Evolutionary conservation across 1,284 basidiomycete genomes (phyloP).

Genomic region (Leccinum pallidistipes): DNA sequence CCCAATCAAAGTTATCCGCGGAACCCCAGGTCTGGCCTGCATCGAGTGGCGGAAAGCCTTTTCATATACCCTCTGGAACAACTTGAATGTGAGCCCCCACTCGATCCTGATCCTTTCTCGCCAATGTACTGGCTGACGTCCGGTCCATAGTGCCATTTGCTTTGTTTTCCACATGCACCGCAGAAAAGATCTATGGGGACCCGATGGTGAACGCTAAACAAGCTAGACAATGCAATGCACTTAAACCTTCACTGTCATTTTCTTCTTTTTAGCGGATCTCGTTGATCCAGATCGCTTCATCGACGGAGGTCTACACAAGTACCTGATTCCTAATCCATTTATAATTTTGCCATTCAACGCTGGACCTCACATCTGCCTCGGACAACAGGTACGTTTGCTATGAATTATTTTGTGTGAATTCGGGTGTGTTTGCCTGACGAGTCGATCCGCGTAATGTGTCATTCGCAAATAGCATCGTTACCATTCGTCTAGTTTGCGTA

Average conservation of each 20-base stretch:
- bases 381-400: conserved; percentile 39
- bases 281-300: conserved; percentile 56
- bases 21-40: conserved; percentile 24
- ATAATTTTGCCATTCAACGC: conserved; percentile 52
- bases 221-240: neutral
- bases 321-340: conserved; percentile 35
- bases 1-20: conserved; percentile 30
- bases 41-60: conserved; percentile 18
- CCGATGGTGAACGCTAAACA: conserved; percentile 32
- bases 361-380: conserved; percentile 48
- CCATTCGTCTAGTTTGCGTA: conserved; percentile 37
- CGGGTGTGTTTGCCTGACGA: neutral
- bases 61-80: conserved; percentile 29
- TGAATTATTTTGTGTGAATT: neutral
- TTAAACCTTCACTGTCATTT: neutral
- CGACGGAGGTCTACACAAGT: conserved; percentile 36
- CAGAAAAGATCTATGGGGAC: conserved; percentile 38
- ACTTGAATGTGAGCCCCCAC: conserved; percentile 14
- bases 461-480: neutral
- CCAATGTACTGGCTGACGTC: neutral
- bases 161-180: conserved; percentile 38
- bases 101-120: neutral
- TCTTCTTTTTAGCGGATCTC: conserved; percentile 30
- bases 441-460: neutral
- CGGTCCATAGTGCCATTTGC: conserved; percentile 21